Percentiles rank a stretch among this genome's conserved stretches.
phyloP scores from a whole-genome alignment of 1,139 yeast genomes.

The Debaryomycetaceae sp. region DNA sequence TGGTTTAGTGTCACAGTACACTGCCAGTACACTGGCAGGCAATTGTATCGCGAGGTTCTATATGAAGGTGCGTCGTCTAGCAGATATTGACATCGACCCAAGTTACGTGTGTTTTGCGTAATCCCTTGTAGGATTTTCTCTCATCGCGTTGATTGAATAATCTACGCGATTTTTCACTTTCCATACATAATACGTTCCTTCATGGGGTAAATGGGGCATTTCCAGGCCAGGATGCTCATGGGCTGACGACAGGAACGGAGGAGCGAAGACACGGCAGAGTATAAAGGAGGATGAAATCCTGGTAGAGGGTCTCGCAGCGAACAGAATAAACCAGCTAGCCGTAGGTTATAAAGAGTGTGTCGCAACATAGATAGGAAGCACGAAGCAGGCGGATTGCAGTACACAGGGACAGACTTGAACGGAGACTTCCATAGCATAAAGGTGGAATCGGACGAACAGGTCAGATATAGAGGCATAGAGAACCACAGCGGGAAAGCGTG shows the following conservation, averaged over 20 bases:
- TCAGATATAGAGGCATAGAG: too few relatives aligned
- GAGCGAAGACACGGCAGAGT: not conserved
- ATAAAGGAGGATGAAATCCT: not conserved
- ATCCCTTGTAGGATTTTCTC: not conserved
- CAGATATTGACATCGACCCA: not conserved
- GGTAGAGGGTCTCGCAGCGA: not conserved
- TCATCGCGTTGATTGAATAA: not conserved
- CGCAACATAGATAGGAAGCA: not conserved
- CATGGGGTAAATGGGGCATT: not conserved
- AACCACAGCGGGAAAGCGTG: too few relatives aligned
- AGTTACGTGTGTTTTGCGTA: not conserved
- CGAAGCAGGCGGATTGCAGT: not conserved
- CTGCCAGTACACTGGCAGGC: not conserved
- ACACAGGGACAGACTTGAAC: too few relatives aligned
- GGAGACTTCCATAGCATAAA: too few relatives aligned
- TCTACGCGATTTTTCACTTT: not conserved
- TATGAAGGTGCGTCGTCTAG: not conserved
- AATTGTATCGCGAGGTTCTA: not conserved
- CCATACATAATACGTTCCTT: not conserved
- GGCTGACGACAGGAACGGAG: not conserved
- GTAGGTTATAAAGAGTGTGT: not conserved
- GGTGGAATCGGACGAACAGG: too few relatives aligned
- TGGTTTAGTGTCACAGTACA: not conserved
- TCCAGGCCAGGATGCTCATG: not conserved
- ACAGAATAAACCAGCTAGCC: not conserved